These are phyloP conservation scores for Pseudogymnoascus sp. DNA, from an alignment of 2,329 filamentous ascomycete species.

Conservation along the genomic window DNA sequence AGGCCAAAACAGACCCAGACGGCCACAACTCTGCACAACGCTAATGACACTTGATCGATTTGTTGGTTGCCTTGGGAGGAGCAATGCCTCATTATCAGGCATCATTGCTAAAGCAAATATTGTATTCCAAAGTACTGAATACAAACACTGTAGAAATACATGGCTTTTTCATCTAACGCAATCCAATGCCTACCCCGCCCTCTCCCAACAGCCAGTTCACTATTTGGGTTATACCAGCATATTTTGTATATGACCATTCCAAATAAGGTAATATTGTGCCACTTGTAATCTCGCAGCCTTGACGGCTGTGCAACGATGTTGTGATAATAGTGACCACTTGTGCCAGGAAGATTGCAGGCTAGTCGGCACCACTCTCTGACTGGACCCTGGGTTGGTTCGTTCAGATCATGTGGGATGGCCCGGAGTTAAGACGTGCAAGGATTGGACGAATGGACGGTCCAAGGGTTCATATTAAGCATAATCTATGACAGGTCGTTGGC, in stretches of 20 bases:
- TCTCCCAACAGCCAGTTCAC: neutral
- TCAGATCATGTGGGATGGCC: neutral
- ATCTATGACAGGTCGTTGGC: slow-evolving; percentile 9
- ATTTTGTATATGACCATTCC: neutral
- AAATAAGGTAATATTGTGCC: neutral
- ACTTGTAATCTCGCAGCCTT: neutral
- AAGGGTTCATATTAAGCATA: slow-evolving; percentile 8
- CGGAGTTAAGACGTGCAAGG: neutral
- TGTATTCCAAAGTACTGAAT: neutral
- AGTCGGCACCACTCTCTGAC: neutral
- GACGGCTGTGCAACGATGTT: neutral
- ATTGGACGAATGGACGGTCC: neutral
- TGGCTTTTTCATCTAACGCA: neutral
- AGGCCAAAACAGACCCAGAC: neutral
- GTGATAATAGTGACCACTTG: neutral
- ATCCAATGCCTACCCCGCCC: neutral
- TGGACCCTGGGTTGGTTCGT: neutral
- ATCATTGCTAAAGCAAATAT: neutral
- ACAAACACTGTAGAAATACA: neutral
- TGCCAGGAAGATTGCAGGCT: neutral
- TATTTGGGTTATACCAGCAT: neutral
- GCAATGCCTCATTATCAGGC: neutral
- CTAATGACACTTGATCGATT: neutral
- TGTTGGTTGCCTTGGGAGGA: neutral
- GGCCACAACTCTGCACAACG: neutral